These are phyloP conservation scores for Scenedesmus sp. DNA, from an alignment of 163 green algal species.

Conservation along the genomic window DNA sequence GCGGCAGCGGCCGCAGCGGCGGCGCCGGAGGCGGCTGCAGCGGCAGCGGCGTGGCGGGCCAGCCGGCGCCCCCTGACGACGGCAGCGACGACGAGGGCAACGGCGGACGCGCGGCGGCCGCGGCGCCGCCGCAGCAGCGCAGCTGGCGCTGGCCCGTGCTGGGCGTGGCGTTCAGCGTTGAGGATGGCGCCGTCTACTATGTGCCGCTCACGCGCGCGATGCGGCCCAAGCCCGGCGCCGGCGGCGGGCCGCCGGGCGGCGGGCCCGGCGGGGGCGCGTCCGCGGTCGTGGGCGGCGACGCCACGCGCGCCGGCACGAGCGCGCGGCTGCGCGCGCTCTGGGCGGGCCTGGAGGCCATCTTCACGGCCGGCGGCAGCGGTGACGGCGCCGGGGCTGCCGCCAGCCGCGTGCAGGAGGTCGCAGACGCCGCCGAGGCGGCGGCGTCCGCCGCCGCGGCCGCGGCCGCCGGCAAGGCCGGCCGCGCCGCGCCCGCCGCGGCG, in stretches of 20 bases:
- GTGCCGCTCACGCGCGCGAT: conserved; percentile 53
- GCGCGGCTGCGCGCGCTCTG: conserved; percentile 32
- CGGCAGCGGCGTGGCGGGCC: background rate
- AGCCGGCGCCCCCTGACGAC: background rate
- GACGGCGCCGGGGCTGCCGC: background rate
- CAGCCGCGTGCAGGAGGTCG: no score
- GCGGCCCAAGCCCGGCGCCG: conserved; percentile 2
- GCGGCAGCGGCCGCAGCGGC: background rate
- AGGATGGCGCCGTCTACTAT: conserved; percentile 51
- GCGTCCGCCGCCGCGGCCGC: background rate
- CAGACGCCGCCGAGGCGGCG: no score
- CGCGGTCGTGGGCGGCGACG: background rate
- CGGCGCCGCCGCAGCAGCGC: conserved; percentile 19
- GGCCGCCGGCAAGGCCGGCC: background rate
- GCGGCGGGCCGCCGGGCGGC: background rate
- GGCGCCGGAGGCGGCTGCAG: background rate
- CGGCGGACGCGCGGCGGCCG: background rate
- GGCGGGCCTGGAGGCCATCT: conserved; percentile 40
- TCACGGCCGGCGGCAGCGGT: conserved; percentile 21
- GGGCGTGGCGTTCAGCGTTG: conserved; percentile 60
- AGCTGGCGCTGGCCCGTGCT: conserved; percentile 49
- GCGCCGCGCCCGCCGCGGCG: no score
- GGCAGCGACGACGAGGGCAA: background rate
- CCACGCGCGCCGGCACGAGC: conserved; percentile 21
- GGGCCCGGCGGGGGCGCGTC: background rate